These are phyloP conservation scores for Solanum hybrid DNA, from an alignment of 305 asterid genomes.

Conservation along the genomic window DNA sequence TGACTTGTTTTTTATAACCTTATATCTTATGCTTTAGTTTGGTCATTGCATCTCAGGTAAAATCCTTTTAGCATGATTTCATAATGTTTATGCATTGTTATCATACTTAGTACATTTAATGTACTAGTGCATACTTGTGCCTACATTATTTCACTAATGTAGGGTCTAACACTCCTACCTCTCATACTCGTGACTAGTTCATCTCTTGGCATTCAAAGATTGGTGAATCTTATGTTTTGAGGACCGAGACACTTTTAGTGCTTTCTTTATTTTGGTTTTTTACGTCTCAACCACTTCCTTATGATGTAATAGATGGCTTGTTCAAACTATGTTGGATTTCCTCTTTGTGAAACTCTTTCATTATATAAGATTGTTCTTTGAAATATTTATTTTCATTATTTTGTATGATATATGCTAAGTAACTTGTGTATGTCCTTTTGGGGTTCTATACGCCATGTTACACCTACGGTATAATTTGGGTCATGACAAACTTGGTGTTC, in stretches of 20 bases:
- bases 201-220: neutral
- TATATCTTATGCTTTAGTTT: too few relatives aligned
- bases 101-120: neutral
- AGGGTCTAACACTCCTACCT: neutral
- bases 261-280: neutral
- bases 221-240: neutral
- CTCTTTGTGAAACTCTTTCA: neutral
- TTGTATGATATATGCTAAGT: neutral
- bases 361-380: neutral
- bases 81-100: neutral
- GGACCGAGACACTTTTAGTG: neutral
- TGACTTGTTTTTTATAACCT: neutral
- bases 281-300: neutral
- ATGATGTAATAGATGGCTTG: neutral
- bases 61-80: neutral
- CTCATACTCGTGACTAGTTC: neutral
- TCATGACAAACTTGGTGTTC: neutral
- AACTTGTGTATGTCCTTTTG: neutral
- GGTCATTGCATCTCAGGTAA: neutral
- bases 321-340: neutral
- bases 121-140: neutral
- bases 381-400: too few relatives aligned
- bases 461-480: neutral
- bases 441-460: neutral
- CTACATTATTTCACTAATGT: neutral